phyloP scores from a whole-genome alignment of 2,329 filamentous ascomycete species.

The Fusarium sp. region DNA sequence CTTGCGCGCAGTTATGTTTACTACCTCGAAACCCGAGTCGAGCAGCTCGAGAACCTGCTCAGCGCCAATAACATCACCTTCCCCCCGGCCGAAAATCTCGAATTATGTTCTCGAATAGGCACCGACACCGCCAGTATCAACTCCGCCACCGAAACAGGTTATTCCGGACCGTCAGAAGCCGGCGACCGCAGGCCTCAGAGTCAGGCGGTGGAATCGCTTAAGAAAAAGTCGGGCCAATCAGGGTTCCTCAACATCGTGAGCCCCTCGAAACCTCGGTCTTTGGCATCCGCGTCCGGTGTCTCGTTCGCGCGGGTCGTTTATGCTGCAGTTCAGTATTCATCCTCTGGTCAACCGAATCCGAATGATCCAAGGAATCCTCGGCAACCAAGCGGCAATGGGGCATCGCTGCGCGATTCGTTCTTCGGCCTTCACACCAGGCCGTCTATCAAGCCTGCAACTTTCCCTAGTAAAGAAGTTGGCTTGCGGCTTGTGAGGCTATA shows the following conservation, averaged over 20 bases:
- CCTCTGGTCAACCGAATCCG: conserved; percentile 68
- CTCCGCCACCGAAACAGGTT: conserved; percentile 49
- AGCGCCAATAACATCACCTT: conserved; percentile 76
- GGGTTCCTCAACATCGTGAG: conserved; percentile 81
- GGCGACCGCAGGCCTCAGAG: conserved; percentile 47
- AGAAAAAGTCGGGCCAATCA: conserved; percentile 52
- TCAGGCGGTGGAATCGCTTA: conserved; percentile 50
- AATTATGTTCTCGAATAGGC: conserved; percentile 66
- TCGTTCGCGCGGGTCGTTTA: conserved; percentile 96
- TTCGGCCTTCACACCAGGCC: conserved; percentile 95
- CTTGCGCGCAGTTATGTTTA: conserved; percentile 79
- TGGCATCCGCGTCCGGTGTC: conserved; percentile 89
- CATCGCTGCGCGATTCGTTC: conserved; percentile 94
- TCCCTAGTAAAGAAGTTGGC: conserved; percentile 82
- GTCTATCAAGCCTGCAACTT: conserved; percentile 84
- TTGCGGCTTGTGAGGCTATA: conserved; percentile 82
- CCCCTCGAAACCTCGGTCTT: conserved; percentile 80
- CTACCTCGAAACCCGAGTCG: conserved; percentile 89
- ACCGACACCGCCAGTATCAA: conserved; percentile 52
- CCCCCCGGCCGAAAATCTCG: conserved; percentile 77
- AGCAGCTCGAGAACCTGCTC: conserved; percentile 84
- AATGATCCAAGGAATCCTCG: conserved; percentile 43
- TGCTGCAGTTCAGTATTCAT: conserved; percentile 84
- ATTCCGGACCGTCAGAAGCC: conserved; percentile 51
- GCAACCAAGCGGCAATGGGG: conserved; percentile 60